Evolutionary conservation across 768 basidiomycete species (phyloP).

Genomic region (Coprinopsis marcescibilis): DNA sequence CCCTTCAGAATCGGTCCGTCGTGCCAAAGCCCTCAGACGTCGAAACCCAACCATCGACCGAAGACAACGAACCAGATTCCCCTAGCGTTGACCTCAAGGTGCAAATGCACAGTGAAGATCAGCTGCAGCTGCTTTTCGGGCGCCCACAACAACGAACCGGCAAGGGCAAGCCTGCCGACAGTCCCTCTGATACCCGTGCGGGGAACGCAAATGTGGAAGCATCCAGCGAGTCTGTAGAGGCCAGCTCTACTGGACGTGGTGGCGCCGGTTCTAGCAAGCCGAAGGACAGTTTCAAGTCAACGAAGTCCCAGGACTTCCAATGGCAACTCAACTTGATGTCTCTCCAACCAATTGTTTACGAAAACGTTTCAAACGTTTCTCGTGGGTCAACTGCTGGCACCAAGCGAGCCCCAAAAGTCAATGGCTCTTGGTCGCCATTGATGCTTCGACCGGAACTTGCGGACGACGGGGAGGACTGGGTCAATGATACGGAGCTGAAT

Average conservation of each 20-base stretch:
- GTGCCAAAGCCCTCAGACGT: neutral
- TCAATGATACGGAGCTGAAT: too few species aligned
- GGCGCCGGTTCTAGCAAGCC: too few species aligned
- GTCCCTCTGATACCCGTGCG: too few species aligned
- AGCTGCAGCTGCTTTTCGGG: neutral
- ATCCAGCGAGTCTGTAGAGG: too few species aligned
- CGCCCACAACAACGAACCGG: too few species aligned
- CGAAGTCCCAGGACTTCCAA: conserved; percentile 1
- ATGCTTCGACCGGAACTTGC: conserved; percentile 1
- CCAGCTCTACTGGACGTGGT: neutral
- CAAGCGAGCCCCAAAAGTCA: neutral
- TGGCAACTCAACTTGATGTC: neutral
- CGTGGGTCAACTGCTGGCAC: neutral
- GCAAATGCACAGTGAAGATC: neutral
- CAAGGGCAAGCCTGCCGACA: too few species aligned
- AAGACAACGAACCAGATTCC: too few species aligned
- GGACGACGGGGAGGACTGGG: too few species aligned
- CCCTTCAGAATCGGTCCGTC: neutral
- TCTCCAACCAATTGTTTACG: neutral
- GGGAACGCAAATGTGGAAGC: too few species aligned
- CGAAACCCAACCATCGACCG: neutral
- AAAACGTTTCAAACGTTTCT: neutral
- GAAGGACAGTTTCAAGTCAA: neutral
- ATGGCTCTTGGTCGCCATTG: conserved; percentile 2
- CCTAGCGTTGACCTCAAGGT: neutral